phyloP scores from a whole-genome alignment of 208 protist species.

The Leishmania braziliensis region DNA sequence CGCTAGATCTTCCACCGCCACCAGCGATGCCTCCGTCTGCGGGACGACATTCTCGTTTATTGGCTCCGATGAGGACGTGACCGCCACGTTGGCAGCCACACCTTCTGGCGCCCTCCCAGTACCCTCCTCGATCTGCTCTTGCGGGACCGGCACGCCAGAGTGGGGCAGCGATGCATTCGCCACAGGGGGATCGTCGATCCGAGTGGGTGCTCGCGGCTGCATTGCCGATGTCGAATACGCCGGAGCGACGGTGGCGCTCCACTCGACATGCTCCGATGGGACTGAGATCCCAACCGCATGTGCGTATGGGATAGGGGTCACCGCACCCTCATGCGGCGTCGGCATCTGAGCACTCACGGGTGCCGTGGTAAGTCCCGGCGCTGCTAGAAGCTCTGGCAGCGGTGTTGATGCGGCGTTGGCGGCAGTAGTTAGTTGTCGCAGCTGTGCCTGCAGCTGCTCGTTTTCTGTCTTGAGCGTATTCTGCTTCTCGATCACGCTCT shows the following conservation, averaged over 20 bases:
- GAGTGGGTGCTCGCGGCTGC: background rate
- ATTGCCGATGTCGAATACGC: too few species aligned
- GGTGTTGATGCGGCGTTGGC: background rate
- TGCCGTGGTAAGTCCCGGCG: background rate
- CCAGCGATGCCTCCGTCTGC: background rate
- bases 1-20: background rate
- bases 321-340: background rate
- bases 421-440: slow-evolving; percentile 14
- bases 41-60: background rate
- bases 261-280: background rate
- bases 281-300: background rate
- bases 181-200: background rate
- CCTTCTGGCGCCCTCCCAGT: background rate
- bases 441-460: slow-evolving; percentile 21
- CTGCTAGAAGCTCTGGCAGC: background rate
- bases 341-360: background rate
- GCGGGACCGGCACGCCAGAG: background rate
- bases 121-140: background rate
- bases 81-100: background rate
- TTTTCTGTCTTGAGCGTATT: slow-evolving; percentile 32
- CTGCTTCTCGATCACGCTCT: slow-evolving; percentile 44
- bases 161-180: background rate
- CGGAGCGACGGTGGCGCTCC: background rate
- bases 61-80: background rate
- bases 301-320: background rate